Base-by-base conservation (phyloP, 2,329 filamentous ascomycete genomes). In the Nannizzia gypsea region DNA sequence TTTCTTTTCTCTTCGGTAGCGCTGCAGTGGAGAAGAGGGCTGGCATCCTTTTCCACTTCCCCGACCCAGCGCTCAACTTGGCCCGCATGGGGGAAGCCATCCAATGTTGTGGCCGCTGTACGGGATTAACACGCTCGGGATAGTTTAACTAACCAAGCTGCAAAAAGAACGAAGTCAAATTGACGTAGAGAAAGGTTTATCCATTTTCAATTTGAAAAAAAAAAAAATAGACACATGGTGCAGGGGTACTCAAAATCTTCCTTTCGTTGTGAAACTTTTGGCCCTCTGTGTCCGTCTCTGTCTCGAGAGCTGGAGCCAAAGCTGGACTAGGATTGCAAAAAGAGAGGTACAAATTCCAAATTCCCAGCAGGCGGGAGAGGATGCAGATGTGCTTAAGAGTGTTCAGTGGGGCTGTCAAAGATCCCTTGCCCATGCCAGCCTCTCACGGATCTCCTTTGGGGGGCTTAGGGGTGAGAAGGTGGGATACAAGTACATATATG, bases 401-500 rank as follows among this genome's bases (percentile, higher is more conserved):
- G 26, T 54, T 26, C 26, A 54, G 50, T 54, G 50, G 50, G 50
- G 50, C 50, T 54, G 50, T 4, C 26, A 54, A 6, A n/a, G 20
- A 6, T 20, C 26, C 28, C 24, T 17, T 54, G 5, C 15, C 50
- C 50, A 31, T 54, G 50, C 26, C 50, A 54, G 50, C 50, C 50
- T 54, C 50, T 24, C 28, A 54, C 50, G 26, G 50, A 54, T 54
- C 50, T 54, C 26, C 11, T 36, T 26, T 26, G 44, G 20, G 48
- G 22, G 26, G 22, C 48, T 52, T 26, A 52, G 48, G 48, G 50
- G 44, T 50, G 20, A 9, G 44, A 9, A 13, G 11, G 44, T 42
- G 38, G 38, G 38, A 42, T 42, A 42, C n/a, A 42, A 54, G n/a
- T 54, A 54, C 50, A 54, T 54, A 54, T 54, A 54, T 54, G 50